Base-by-base conservation (phyloP, 2,329 filamentous ascomycete species). In the Arachnomyces sp. region DNA sequence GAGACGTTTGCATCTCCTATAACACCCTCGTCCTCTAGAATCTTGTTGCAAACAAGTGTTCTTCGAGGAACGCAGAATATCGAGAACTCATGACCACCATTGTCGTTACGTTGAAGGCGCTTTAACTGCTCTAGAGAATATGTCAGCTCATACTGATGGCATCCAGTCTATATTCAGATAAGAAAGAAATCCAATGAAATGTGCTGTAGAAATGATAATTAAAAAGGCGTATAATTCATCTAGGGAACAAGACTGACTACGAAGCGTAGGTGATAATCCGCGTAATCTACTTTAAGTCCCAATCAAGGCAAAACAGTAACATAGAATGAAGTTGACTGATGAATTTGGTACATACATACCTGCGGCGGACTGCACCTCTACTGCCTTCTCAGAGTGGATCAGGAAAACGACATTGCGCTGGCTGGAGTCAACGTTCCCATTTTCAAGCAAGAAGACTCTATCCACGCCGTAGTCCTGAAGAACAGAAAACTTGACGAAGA, bases 391-490 rank as follows among this genome's bases (percentile, higher is more conserved):
- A 47, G 88, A 90, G 56, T 89, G 78, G 13, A 88, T 85, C 52
- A 98, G 78, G 67, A 96, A 98, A 51, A 98, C 78, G 47, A 98
- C 80, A 72, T 95, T 98, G 57, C 86, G 82, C 68, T 96, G 92
- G 56, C 84, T 93, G 13, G 87, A 85, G 65, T 96, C 90, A 62
- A 88, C 82, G 66, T 98, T 96, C 57, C 84, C 79, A 66, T 95
- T 96, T 65, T 98, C 92, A 34, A 98, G 73, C 57, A 95, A 84
- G 71, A 96, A 98, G 51, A 95, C 86, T 64, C 94, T 94, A 65
- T 96, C 89, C 52, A 98, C 89, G 21, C 93, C 93, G 68, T 96
- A 95, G 57, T 98, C 92, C 60, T 96, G 87, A 12, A 95, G 75
- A 7, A 86, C 90, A 15, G 90, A 90, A 57, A 95, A 94, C 63